A percentile compares a stretch with the other conserved stretches of the same genome.
These are phyloP conservation scores for Phytophthora hybrid DNA, from an alignment of 352 stramenopile species.

Conservation along the genomic window DNA sequence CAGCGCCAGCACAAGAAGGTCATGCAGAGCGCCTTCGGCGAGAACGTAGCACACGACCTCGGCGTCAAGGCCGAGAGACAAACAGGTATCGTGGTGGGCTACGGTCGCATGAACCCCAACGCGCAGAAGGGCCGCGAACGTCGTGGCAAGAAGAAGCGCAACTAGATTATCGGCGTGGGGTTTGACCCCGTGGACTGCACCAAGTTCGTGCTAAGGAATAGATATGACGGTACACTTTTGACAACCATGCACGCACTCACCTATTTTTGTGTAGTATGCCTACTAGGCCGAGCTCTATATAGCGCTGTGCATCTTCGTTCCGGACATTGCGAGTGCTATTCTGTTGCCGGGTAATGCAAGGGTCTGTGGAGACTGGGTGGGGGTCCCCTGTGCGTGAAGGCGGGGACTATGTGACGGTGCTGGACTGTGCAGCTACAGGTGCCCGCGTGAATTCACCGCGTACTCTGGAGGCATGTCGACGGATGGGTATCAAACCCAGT, in stretches of 20 bases:
- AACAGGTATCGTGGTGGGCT: slow-evolving; percentile 92
- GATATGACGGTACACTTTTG: slow-evolving; percentile 17
- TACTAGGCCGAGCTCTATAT: slow-evolving; percentile 19
- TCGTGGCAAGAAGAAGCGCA: slow-evolving; percentile 97
- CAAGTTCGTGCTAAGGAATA: slow-evolving; percentile 23
- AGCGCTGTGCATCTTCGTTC: slow-evolving; percentile 6
- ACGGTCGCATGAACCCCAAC: slow-evolving; percentile 97
- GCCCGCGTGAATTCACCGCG: slow-evolving; percentile 67
- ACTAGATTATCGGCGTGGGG: slow-evolving; percentile 45
- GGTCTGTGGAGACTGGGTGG: slow-evolving; percentile 14
- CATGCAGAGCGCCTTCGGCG: slow-evolving; percentile 94
- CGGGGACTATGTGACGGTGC: slow-evolving; percentile 58
- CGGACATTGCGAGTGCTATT: neutral
- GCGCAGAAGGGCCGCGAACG: slow-evolving; percentile 95
- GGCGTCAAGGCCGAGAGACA: slow-evolving; percentile 93
- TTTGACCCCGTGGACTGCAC: neutral
- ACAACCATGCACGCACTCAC: neutral
- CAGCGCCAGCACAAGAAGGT: slow-evolving; percentile 93
- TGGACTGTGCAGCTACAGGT: slow-evolving; percentile 58
- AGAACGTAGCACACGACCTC: slow-evolving; percentile 94
- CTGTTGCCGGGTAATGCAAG: slow-evolving; percentile 21
- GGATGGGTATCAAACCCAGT: slow-evolving; percentile 69
- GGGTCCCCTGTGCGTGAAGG: slow-evolving; percentile 21
- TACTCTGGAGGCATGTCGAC: slow-evolving; percentile 74
- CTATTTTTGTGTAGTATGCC: slow-evolving; percentile 26